Evolutionary conservation across 2,329 filamentous ascomycete genomes (phyloP).

Genomic region (Ophioceras dolichostomum): DNA sequence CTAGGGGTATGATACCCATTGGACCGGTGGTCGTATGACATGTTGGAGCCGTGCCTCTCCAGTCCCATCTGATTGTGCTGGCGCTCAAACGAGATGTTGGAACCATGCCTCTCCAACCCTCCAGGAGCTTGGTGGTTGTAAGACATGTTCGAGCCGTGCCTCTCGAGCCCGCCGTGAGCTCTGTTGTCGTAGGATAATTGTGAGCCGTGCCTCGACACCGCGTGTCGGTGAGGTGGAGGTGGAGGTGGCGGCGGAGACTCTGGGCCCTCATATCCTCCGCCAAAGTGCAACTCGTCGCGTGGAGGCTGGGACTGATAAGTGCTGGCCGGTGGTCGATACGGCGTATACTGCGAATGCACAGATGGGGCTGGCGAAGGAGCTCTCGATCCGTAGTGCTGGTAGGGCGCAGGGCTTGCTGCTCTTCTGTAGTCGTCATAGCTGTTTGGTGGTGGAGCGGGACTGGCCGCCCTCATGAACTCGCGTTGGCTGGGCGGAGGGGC

Average conservation of each 20-base stretch:
- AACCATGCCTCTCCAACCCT: constrained; percentile 7
- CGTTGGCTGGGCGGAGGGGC: neutral
- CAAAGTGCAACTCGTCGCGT: constrained; percentile 5
- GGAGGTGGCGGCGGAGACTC: constrained; percentile 67
- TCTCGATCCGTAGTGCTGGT: constrained; percentile 16
- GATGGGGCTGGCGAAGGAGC: constrained; percentile 11
- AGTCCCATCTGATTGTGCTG: constrained; percentile 6
- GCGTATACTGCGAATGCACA: constrained; percentile 3
- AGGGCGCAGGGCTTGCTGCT: constrained; percentile 4
- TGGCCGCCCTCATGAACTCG: constrained; percentile 1
- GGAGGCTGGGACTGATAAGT: constrained; percentile 5
- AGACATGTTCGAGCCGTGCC: constrained; percentile 26
- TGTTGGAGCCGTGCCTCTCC: constrained; percentile 9
- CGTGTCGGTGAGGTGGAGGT: constrained; percentile 72
- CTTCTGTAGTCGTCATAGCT: constrained; percentile 2
- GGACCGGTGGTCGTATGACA: constrained; percentile 25
- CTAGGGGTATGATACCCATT: constrained; percentile 40
- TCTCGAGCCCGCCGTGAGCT: constrained; percentile 6
- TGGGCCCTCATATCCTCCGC: constrained; percentile 19
- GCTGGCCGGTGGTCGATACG: constrained; percentile 6
- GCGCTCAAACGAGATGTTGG: constrained; percentile 7
- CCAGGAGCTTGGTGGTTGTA: constrained; percentile 16
- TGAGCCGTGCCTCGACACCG: constrained; percentile 15
- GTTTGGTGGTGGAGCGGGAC: constrained; percentile 5
- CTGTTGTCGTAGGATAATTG: constrained; percentile 17